Base-by-base conservation (phyloP, 1,284 basidiomycete species). In the Phaffia rhodozyma region DNA sequence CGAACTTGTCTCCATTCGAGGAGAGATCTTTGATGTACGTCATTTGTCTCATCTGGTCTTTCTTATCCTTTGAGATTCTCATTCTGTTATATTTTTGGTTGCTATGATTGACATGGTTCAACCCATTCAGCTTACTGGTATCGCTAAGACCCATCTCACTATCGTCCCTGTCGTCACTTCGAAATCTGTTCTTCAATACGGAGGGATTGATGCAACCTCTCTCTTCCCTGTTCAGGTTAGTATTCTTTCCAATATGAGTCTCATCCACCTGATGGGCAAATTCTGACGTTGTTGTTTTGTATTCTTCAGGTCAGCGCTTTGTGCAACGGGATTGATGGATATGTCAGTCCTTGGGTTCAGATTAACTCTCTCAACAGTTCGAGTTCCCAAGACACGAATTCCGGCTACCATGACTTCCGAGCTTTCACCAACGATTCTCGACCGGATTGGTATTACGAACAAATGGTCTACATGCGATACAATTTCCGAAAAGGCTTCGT, bases 391-490 rank as follows among this genome's bases (percentile, higher is more conserved):
- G 87, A 92, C 71, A 71, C 77, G 7, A 89, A 91, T 71, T 78
- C 74, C 27, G 75, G 88, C n/a, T 98, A 98, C 74, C 94, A 98
- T 75, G 93, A 97, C 74, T 98, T 98, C 83, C 86, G 92, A 51
- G 84, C 83, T 0, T 85, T 79, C 71, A 88, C 86, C 32, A 87
- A 86, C 66, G 93, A 98, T 72, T 86, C 86, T 0, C 84, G 93
- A 27, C 91, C 92, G 0, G 94, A 98, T 74, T 99, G 94, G 96
- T 98, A 98, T 76, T 91, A 87, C 69, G 89, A 98, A 78, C 82
- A 80, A 68, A 93, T 93, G 91, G 85, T 86, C 6, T 77, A 82
- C 70, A 86, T 99, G 84, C 87, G 92, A 5, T 93, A 86, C 79
- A 87, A 84, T 65, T 86, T 84, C 70, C 86, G 92, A 60, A 82